Conservation (phyloP, 345 rosid genomes). For the Linum trigynum region DNA sequence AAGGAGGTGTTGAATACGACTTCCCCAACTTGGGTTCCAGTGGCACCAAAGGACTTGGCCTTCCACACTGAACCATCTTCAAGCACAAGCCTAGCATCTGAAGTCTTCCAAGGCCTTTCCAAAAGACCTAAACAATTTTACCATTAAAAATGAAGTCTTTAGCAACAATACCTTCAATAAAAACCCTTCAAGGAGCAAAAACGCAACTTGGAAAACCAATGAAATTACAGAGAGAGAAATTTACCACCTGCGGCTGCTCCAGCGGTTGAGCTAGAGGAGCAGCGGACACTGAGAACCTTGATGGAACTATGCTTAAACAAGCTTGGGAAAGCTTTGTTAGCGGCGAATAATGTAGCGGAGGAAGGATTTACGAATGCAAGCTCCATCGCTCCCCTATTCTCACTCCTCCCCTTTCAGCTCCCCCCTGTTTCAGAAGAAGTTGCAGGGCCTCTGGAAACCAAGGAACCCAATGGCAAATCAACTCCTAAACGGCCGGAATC, state of each 20-base stretch:
- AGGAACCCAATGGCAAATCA: too few relatives aligned
- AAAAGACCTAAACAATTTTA: conserved; percentile 24
- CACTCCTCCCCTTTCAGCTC: background rate
- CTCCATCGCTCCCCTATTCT: background rate
- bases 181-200: background rate
- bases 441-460: too few relatives aligned
- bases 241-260: conserved; percentile 39
- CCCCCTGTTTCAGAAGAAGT: too few relatives aligned
- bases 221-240: background rate
- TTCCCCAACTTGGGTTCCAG: conserved; percentile 89
- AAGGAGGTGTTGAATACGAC: conserved; percentile 93
- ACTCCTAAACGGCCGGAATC: too few relatives aligned
- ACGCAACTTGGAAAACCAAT: too few relatives aligned
- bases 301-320: background rate
- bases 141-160: background rate
- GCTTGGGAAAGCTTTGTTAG: background rate
- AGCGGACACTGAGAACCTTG: conserved; percentile 35
- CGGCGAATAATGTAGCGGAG: background rate
- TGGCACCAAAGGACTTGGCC: conserved; percentile 94
- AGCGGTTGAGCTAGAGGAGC: conserved; percentile 39
- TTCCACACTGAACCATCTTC: conserved; percentile 92
- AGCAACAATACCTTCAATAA: too few relatives aligned
- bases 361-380: background rate
- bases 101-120: conserved; percentile 78
- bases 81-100: conserved; percentile 81